Evolutionary conservation across 495 filamentous ascomycete genomes (phyloP).

Genomic region (Xylaria sp.): DNA sequence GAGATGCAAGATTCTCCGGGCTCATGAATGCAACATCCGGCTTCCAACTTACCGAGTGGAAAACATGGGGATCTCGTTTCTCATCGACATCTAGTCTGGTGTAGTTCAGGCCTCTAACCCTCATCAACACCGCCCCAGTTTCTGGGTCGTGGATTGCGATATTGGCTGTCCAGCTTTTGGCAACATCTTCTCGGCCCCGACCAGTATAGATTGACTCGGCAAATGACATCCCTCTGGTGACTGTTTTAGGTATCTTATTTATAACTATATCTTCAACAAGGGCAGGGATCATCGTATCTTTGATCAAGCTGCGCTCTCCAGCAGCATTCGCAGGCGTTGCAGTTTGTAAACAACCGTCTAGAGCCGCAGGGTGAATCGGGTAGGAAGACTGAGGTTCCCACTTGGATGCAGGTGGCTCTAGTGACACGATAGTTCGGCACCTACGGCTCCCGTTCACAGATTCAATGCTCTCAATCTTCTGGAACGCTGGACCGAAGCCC

Average conservation of each 20-base stretch:
- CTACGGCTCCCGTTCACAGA: background rate
- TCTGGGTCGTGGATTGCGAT: background rate
- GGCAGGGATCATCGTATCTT: constrained; percentile 14
- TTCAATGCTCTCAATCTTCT: background rate
- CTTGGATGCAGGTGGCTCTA: background rate
- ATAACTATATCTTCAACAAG: constrained; percentile 23
- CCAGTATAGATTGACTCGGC: background rate
- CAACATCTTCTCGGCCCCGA: background rate
- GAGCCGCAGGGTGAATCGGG: background rate
- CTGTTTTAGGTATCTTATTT: background rate
- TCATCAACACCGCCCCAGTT: background rate
- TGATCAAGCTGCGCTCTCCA: background rate
- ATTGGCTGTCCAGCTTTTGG: background rate
- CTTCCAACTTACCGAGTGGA: background rate
- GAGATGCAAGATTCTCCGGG: too few relatives aligned
- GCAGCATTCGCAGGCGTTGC: background rate
- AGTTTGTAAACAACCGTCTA: constrained; percentile 23
- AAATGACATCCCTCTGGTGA: background rate
- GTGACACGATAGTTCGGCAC: background rate
- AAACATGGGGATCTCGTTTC: background rate
- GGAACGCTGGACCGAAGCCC: background rate
- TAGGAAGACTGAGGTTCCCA: background rate
- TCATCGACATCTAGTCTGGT: background rate
- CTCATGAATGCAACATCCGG: background rate
- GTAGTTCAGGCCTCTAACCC: background rate